phyloP scores from a whole-genome alignment of 768 basidiomycete species.

The Butyriboletus loyo region DNA sequence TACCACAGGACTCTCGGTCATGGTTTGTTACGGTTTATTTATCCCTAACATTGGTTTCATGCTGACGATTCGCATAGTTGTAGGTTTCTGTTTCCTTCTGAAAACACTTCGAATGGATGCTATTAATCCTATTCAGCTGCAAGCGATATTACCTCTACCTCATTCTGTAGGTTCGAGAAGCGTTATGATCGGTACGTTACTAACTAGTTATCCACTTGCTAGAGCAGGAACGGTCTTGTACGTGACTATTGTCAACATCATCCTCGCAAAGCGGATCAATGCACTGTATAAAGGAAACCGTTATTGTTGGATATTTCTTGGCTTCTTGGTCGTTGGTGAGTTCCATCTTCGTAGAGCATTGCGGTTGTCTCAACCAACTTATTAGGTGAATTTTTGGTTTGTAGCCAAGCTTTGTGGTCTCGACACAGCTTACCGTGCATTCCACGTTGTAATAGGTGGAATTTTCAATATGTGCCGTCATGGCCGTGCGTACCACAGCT shows the following conservation, averaged over 20 bases:
- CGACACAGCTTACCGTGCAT: background rate
- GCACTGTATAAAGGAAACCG: slow-evolving; percentile 11
- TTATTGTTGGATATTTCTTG: slow-evolving; percentile 2
- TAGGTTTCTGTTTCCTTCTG: slow-evolving; percentile 2
- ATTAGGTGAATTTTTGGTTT: slow-evolving; percentile 19
- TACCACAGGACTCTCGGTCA: slow-evolving; percentile 15
- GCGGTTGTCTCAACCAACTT: background rate
- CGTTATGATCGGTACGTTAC: too few relatives aligned
- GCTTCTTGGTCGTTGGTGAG: slow-evolving; percentile 18
- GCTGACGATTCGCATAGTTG: slow-evolving; percentile 13
- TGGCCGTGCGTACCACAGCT: slow-evolving; percentile 14
- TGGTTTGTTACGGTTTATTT: slow-evolving; percentile 6
- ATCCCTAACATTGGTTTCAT: background rate
- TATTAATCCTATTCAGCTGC: slow-evolving; percentile 9
- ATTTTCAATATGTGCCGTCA: slow-evolving; percentile 6
- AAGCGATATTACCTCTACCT: slow-evolving; percentile 23
- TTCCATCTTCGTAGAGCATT: background rate
- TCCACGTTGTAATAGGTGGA: slow-evolving; percentile 12
- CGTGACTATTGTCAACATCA: slow-evolving; percentile 18
- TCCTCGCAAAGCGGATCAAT: slow-evolving; percentile 18
- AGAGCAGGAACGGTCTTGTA: slow-evolving; percentile 21
- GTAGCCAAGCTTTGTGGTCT: background rate
- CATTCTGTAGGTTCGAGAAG: slow-evolving; percentile 13
- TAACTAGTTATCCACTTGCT: background rate
- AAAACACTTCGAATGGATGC: background rate